Evolutionary conservation across 495 filamentous ascomycete species (phyloP), one percentile per base, ranked within the genome.

Genomic region (Penicillium desertorum): DNA sequence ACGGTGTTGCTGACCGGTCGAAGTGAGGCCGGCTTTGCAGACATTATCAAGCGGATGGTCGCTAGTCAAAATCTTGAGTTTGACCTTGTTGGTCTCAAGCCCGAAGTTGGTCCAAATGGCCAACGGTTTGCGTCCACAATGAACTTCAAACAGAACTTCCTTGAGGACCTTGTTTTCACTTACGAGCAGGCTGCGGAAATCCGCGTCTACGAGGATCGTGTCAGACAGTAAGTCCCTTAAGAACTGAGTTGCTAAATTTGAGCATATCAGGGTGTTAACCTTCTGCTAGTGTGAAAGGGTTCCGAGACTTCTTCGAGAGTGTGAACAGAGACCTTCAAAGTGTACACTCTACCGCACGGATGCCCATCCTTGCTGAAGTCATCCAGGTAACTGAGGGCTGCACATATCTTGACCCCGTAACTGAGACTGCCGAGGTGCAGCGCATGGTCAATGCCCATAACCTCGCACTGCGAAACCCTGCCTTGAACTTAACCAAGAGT

Each of bases 391-490:
- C 86, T 2, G 94, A 97, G 67, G 78, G 82, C 55, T 80, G 81
- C 42, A 86, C 80, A 22, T 83, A 76, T 43, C 86, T 99, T n/a
- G 88, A 95, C 59, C 92, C 93, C 12, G 82, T 90, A 48, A 78
- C 81, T 29, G 94, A 99, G 74, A 79, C 90, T 27, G 86, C 88
- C 12, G 88, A 95, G 69, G 83, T 96, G 37, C 92, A 97, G 72
- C 84, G 86, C 45, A 86, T 96, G 78, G 87, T 98, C 73, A 93
- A 96, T 67, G 77, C 79, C 14, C 93, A 98, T 74, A 98, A 97
- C 64, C 65, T 87, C 45, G 60, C 73, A 34, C 60, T 57, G 37
- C 76, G 76, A 50, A 77, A 69, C 39, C 66, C 74, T 9, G 63
- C 72, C 4, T 51, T 70, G 32, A 70, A 70, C 29, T 51, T 57